Conservation (phyloP, 495 filamentous ascomycete genomes). For the Podospora anserina region DNA sequence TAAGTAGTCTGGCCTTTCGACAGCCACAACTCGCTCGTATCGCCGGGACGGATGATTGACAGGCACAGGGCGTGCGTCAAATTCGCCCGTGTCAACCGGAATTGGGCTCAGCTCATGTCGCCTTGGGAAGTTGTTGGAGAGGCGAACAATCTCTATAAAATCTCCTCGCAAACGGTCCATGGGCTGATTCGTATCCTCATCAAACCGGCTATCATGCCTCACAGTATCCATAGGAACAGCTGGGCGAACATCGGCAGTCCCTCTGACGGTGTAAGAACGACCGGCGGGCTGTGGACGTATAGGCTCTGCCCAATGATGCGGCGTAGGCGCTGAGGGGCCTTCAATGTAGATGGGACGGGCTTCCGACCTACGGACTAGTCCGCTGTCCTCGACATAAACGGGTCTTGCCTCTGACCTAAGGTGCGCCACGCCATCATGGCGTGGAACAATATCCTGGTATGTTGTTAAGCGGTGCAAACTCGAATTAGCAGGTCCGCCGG, state of each 20-base stretch:
- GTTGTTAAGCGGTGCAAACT: conserved; percentile 1
- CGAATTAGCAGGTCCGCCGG: neutral
- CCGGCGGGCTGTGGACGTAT: conserved; percentile 6
- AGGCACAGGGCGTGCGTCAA: neutral
- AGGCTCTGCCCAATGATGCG: conserved; percentile 8
- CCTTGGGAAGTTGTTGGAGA: conserved; percentile 33
- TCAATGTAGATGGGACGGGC: conserved; percentile 26
- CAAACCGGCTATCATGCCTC: conserved; percentile 8
- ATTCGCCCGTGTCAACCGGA: conserved; percentile 1
- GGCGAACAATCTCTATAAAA: conserved; percentile 28
- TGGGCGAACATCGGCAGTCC: neutral
- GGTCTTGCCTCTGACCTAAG: conserved; percentile 22
- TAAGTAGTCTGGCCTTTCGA: neutral
- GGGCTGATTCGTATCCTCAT: conserved; percentile 10
- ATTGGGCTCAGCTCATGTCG: conserved; percentile 23
- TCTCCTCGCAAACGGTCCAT: conserved; percentile 18
- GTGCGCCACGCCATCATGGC: conserved; percentile 9
- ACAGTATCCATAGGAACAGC: conserved; percentile 7
- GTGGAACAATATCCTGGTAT: conserved; percentile 14
- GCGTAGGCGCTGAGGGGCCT: conserved; percentile 12
- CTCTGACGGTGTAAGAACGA: conserved; percentile 2
- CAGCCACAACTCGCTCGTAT: neutral
- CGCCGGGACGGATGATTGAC: neutral
- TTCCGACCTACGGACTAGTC: conserved; percentile 25
- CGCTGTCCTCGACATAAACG: conserved; percentile 25